phyloP scores from a whole-genome alignment of 2,329 filamentous ascomycete genomes.

The Exophiala spinifera region DNA sequence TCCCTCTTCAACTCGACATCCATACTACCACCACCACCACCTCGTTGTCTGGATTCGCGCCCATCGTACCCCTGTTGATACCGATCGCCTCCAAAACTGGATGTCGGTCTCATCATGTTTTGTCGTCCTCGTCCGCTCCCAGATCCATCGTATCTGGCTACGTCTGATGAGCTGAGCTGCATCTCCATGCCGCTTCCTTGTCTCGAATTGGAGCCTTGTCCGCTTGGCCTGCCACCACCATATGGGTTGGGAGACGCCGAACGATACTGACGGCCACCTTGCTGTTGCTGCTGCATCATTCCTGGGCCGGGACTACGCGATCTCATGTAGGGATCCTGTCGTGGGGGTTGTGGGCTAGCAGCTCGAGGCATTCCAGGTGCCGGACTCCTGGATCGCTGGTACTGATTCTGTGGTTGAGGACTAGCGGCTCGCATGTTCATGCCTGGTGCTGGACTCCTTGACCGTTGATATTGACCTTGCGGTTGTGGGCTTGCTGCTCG shows the following conservation, averaged over 20 bases:
- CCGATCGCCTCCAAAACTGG: constrained; percentile 52
- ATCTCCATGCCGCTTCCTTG: constrained; percentile 59
- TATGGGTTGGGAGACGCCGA: constrained; percentile 38
- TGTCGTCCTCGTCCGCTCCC: constrained; percentile 46
- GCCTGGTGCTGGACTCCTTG: constrained; percentile 24
- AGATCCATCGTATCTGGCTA: constrained; percentile 55
- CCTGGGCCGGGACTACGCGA: constrained; percentile 21
- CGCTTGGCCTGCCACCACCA: constrained; percentile 37
- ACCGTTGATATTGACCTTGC: constrained; percentile 15
- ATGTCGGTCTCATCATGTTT: constrained; percentile 53
- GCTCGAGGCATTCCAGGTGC: constrained; percentile 23
- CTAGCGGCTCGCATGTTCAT: constrained; percentile 25
- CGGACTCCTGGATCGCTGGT: constrained; percentile 21
- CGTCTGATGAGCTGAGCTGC: constrained; percentile 56
- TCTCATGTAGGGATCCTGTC: constrained; percentile 11
- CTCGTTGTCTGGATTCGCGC: constrained; percentile 36
- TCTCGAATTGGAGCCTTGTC: constrained; percentile 25
- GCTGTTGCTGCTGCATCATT: constrained; percentile 22
- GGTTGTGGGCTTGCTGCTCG: constrained; percentile 23
- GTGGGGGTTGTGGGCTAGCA: constrained; percentile 22
- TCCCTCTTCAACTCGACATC: constrained; percentile 37
- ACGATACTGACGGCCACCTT: constrained; percentile 15
- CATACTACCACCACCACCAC: constrained; percentile 43
- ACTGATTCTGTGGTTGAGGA: constrained; percentile 25
- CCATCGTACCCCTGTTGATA: constrained; percentile 28